A percentile compares a stretch with the other conserved stretches of the same genome.
phyloP scores from a whole-genome alignment of 257 asterid genomes.

The Plantago major region DNA sequence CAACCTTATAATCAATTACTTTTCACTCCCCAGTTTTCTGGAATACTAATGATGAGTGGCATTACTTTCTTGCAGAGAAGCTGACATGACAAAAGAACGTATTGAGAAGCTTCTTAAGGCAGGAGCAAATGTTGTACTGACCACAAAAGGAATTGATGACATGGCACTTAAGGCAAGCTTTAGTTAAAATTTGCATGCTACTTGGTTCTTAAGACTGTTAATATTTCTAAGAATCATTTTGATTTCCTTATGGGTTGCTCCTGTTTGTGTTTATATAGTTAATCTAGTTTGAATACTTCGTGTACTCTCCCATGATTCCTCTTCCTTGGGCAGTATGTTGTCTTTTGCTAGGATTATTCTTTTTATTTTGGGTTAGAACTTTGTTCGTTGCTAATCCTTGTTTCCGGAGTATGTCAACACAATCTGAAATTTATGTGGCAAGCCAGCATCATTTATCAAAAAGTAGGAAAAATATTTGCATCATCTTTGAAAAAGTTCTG shows the following conservation, averaged over 20 bases:
- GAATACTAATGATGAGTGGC: not conserved
- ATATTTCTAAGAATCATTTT: too few species aligned
- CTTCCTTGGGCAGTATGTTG: not conserved
- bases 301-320: not conserved
- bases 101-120: conserved; percentile 90
- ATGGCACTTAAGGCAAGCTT: conserved; percentile 90
- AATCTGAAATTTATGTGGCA: too few species aligned
- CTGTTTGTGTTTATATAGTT: not conserved
- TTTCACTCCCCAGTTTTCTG: not conserved
- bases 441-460: too few species aligned
- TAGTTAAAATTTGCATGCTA: conserved; percentile 9
- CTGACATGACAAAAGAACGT: conserved; percentile 94
- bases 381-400: not conserved
- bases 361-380: conserved; percentile 9
- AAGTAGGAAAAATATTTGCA: too few species aligned
- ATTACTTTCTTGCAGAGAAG: conserved; percentile 60
- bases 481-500: too few species aligned
- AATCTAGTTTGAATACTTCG: not conserved
- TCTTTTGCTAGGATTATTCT: not conserved
- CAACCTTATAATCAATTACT: too few species aligned
- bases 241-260: conserved; percentile 2
- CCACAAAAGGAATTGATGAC: conserved; percentile 97
- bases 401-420: too few species aligned
- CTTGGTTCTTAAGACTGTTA: not conserved
- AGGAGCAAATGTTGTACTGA: conserved; percentile 92